Evolutionary conservation across 257 asterid species (phyloP).

Genomic region (Plectranthus barbatus): DNA sequence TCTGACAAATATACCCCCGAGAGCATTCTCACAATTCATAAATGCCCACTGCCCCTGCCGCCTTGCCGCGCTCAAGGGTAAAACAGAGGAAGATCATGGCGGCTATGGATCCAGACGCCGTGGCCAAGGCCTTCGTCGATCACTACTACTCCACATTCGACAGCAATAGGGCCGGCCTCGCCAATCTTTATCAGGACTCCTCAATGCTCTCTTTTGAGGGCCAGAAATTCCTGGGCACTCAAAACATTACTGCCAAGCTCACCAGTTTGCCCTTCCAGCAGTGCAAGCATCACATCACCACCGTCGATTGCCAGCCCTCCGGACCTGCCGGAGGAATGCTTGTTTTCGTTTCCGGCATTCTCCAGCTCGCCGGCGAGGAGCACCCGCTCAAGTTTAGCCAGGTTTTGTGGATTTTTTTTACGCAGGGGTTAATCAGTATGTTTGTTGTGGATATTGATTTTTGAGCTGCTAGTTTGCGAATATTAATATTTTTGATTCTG

Average conservation of each 20-base stretch:
- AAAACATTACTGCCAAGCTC: constrained; percentile 25
- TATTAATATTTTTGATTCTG: neutral
- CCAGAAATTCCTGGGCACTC: constrained; percentile 33
- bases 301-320: constrained; percentile 45
- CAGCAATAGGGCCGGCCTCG: constrained; percentile 22
- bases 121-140: constrained; percentile 35
- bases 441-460: neutral
- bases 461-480: neutral
- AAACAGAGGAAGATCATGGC: neutral
- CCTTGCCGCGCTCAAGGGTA: neutral
- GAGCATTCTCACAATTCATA: neutral
- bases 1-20: constrained; percentile 22
- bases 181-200: constrained; percentile 28
- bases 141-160: constrained; percentile 40
- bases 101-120: constrained; percentile 39
- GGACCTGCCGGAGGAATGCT: constrained; percentile 42
- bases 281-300: constrained; percentile 37
- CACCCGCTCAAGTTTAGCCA: constrained; percentile 40
- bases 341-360: constrained; percentile 38
- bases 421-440: too few species aligned
- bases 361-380: constrained; percentile 39
- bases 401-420: constrained; percentile 3
- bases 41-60: constrained; percentile 12
- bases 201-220: constrained; percentile 41
- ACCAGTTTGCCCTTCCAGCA: constrained; percentile 40